phyloP scores from a whole-genome alignment of 2,329 filamentous ascomycete genomes.

The Pyricularia sp. region DNA sequence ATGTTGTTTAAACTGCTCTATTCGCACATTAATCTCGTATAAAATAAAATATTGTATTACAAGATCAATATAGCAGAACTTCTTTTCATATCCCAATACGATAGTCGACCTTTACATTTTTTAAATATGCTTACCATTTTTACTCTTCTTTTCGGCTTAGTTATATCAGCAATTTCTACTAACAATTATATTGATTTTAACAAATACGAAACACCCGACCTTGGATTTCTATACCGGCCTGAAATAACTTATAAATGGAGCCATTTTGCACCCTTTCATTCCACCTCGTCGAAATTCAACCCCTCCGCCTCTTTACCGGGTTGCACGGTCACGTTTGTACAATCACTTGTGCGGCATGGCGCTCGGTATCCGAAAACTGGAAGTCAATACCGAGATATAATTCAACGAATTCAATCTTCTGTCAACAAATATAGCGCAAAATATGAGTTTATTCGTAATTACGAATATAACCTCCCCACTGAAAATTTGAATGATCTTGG shows the following conservation, averaged over 20 bases:
- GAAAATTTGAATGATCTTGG: slow-evolving; percentile 54
- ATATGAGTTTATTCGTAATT: slow-evolving; percentile 63
- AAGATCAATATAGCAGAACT: no score
- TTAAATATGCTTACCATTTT: no score
- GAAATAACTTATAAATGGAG: slow-evolving; percentile 65
- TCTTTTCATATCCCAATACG: no score
- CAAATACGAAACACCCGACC: slow-evolving; percentile 39
- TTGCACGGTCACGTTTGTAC: slow-evolving; percentile 71
- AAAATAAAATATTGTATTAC: no score
- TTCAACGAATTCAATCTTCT: slow-evolving; percentile 54
- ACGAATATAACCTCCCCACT: slow-evolving; percentile 53
- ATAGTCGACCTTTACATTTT: no score
- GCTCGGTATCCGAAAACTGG: slow-evolving; percentile 67
- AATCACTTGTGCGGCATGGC: slow-evolving; percentile 76
- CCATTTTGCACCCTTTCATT: slow-evolving; percentile 79
- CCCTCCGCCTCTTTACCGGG: slow-evolving; percentile 43
- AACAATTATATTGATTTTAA: no score
- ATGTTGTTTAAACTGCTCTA: no score
- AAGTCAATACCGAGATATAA: slow-evolving; percentile 61
- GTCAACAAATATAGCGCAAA: slow-evolving; percentile 48
- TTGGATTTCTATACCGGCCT: slow-evolving; percentile 54
- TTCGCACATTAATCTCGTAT: no score
- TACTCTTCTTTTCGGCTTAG: no score
- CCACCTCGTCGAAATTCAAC: slow-evolving; percentile 59
- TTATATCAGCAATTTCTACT: no score